These are phyloP conservation scores for Yamadazyma diospyri DNA, from an alignment of 1,139 yeast species.

Conservation along the genomic window DNA sequence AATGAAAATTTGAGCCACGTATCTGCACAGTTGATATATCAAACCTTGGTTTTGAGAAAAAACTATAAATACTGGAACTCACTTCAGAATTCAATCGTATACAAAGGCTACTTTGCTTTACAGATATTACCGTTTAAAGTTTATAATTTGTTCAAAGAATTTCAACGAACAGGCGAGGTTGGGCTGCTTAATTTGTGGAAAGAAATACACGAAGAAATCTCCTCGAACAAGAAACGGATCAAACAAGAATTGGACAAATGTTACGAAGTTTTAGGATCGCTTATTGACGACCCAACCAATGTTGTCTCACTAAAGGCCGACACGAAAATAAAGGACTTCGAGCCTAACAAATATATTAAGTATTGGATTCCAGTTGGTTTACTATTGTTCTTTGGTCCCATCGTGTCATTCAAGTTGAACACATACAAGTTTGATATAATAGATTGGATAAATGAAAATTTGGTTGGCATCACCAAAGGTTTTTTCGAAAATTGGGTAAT, in stretches of 20 bases:
- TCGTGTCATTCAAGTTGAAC: constrained; percentile 38
- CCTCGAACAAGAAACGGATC: constrained; percentile 18
- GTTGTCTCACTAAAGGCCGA: too few species aligned
- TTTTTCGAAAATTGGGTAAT: constrained; percentile 81
- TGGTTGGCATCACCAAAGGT: constrained; percentile 61
- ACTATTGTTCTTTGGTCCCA: constrained; percentile 48
- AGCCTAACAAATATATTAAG: constrained; percentile 50
- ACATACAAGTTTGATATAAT: constrained; percentile 50
- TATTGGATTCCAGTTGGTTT: constrained; percentile 64
- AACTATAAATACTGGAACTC: constrained; percentile 38
- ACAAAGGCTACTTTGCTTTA: constrained; percentile 30
- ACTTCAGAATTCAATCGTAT: constrained; percentile 22
- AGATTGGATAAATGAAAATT: constrained; percentile 54
- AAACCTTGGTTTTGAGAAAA: constrained; percentile 32
- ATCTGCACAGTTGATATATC: constrained; percentile 34
- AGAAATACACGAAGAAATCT: constrained; percentile 24
- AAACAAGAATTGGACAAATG: constrained; percentile 18
- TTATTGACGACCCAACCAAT: constrained; percentile 14
- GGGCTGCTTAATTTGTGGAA: constrained; percentile 11
- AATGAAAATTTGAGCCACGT: constrained; percentile 23
- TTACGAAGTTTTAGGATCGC: constrained; percentile 21
- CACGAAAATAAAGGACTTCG: constrained; percentile 20
- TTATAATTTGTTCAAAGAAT: constrained; percentile 13
- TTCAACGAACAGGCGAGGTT: constrained; percentile 4
- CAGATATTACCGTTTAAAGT: constrained; percentile 31